Percentiles rank a stretch among this genome's conserved stretches.
phyloP scores from a whole-genome alignment of 2,329 filamentous ascomycete species.

The Aspergillus sp. region DNA sequence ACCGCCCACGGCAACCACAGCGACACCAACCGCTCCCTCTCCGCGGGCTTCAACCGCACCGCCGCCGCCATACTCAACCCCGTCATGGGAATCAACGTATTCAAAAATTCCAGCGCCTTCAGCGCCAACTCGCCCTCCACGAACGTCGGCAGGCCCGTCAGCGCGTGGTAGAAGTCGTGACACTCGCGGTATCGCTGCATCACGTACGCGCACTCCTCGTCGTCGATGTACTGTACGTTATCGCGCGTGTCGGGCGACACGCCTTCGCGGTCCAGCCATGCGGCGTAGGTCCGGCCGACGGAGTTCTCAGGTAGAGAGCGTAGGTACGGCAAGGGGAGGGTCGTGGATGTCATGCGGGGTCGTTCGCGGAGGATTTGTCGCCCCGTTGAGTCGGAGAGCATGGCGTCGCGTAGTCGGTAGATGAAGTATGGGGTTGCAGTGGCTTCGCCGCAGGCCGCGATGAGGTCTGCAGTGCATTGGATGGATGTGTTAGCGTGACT shows the following conservation, averaged over 20 bases:
- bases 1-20: constrained; percentile 83
- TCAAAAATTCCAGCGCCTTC: constrained; percentile 96
- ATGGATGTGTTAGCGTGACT: neutral
- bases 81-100: constrained; percentile 93
- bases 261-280: constrained; percentile 91
- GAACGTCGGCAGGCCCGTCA: constrained; percentile 86
- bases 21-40: constrained; percentile 64
- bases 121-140: constrained; percentile 97
- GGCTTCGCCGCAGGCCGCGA: constrained; percentile 89
- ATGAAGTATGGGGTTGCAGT: constrained; percentile 96
- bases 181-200: constrained; percentile 98
- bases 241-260: constrained; percentile 88
- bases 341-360: constrained; percentile 78
- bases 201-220: constrained; percentile 94
- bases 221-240: constrained; percentile 83
- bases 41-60: constrained; percentile 61
- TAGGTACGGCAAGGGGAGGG: constrained; percentile 67
- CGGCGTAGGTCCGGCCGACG: constrained; percentile 78
- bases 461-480: constrained; percentile 65
- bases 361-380: constrained; percentile 87
- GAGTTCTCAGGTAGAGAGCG: constrained; percentile 69
- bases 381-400: constrained; percentile 81
- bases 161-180: constrained; percentile 95
- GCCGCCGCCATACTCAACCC: constrained; percentile 77
- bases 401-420: constrained; percentile 82